Evolutionary conservation across 129 eudicot genomes (phyloP).

Genomic region (Artemisia annua): DNA sequence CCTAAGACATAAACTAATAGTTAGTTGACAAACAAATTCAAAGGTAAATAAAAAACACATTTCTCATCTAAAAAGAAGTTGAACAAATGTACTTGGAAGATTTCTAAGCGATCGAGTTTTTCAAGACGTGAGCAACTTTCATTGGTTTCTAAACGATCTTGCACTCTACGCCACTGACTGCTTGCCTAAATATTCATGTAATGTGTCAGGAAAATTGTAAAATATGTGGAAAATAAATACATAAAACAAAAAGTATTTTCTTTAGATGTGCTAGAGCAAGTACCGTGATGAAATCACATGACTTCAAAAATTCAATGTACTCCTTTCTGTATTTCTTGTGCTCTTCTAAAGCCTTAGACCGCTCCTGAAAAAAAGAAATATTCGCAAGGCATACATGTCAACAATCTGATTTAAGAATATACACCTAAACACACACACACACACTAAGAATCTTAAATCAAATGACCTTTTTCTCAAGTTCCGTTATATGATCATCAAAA

Average conservation of each 20-base stretch:
- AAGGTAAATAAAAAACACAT: not conserved
- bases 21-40: constrained; percentile 4
- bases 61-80: not conserved
- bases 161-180: constrained; percentile 99
- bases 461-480: constrained; percentile 76
- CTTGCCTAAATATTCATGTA: constrained; percentile 57
- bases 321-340: constrained; percentile 62
- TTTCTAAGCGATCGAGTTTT: constrained; percentile 82
- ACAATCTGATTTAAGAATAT: too few species aligned
- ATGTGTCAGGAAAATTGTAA: not conserved
- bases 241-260: not conserved
- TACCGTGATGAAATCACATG: constrained; percentile 91
- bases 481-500: constrained; percentile 59
- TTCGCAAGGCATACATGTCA: not conserved
- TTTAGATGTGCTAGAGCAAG: not conserved
- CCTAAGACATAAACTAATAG: constrained; percentile 48
- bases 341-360: constrained; percentile 83
- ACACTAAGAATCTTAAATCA: not conserved
- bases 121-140: constrained; percentile 91
- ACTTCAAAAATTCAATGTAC: constrained; percentile 75
- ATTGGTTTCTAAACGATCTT: constrained; percentile 91
- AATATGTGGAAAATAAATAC: not conserved
- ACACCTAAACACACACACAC: not conserved
- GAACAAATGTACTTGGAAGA: constrained; percentile 62
- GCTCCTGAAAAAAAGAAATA: constrained; percentile 52